A percentile compares a stretch with the other conserved stretches of the same genome.
These are phyloP conservation scores for Psilocybe subaeruginosa DNA, from an alignment of 768 basidiomycete species.

Conservation along the genomic window DNA sequence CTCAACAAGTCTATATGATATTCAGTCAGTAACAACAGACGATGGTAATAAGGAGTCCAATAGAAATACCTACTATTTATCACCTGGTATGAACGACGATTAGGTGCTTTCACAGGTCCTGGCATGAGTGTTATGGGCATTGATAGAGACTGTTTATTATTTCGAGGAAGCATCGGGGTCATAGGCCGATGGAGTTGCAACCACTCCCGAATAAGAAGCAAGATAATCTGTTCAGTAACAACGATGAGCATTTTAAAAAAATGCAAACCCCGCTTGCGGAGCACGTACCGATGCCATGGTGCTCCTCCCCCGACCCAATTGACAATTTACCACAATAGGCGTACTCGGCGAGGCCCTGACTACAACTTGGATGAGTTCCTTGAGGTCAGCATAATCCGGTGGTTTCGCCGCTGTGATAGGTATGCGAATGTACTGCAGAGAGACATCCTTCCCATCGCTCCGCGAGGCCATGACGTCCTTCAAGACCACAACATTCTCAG, in stretches of 20 bases:
- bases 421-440: conserved; percentile 80
- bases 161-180: conserved; percentile 40
- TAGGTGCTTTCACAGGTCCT: conserved; percentile 34
- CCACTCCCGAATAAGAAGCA: conserved; percentile 88
- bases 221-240: conserved; percentile 56
- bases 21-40: neutral
- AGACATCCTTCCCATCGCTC: conserved; percentile 46
- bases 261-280: neutral
- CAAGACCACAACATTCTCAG: conserved; percentile 74
- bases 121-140: conserved; percentile 37
- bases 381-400: conserved; percentile 75
- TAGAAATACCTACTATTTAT: conserved; percentile 74
- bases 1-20: conserved; percentile 67
- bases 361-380: conserved; percentile 80
- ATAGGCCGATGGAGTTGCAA: conserved; percentile 48
- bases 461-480: conserved; percentile 85
- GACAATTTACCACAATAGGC: conserved; percentile 93
- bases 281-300: conserved; percentile 80
- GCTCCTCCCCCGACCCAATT: conserved; percentile 90
- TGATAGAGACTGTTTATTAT: conserved; percentile 45
- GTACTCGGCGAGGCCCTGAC: conserved; percentile 69
- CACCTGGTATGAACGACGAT: conserved; percentile 76
- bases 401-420: conserved; percentile 92
- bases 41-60: neutral
- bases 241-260: neutral